Conservation (phyloP, 768 basidiomycete genomes). For the Suillus subaureus region DNA sequence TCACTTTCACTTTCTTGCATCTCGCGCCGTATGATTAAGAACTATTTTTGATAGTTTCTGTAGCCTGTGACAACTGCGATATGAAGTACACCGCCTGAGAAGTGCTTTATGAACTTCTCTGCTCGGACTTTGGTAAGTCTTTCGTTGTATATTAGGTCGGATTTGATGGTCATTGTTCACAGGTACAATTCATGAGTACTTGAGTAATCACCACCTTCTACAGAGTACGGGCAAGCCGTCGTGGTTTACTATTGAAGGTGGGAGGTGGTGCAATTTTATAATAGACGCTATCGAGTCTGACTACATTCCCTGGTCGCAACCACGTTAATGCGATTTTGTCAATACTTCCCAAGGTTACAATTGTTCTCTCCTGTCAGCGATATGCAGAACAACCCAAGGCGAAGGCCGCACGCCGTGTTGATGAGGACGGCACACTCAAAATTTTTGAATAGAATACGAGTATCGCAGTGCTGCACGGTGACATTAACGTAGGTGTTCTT, state of each 20-base stretch:
- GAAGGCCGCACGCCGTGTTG: too few species aligned
- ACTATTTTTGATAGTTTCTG: neutral
- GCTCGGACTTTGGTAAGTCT: slow-evolving; percentile 58
- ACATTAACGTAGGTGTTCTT: slow-evolving; percentile 31
- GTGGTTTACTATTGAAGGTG: too few species aligned
- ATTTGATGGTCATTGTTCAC: neutral
- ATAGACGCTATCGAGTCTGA: too few species aligned
- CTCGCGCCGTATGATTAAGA: too few species aligned
- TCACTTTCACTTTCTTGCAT: neutral
- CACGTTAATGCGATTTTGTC: slow-evolving; percentile 66
- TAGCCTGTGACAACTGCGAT: slow-evolving; percentile 83
- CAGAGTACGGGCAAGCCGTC: slow-evolving; percentile 56
- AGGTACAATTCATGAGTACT: slow-evolving; percentile 55
- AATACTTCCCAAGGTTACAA: slow-evolving; percentile 49
- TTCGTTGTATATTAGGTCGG: slow-evolving; percentile 38
- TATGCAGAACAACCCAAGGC: slow-evolving; percentile 34
- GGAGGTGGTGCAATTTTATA: too few species aligned
- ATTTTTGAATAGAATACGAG: slow-evolving; percentile 56
- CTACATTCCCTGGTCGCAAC: slow-evolving; percentile 43
- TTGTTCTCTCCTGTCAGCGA: slow-evolving; percentile 58
- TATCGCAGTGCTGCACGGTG: too few species aligned
- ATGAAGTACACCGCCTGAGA: slow-evolving; percentile 14
- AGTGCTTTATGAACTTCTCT: slow-evolving; percentile 68
- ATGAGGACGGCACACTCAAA: slow-evolving; percentile 38
- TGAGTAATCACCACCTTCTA: slow-evolving; percentile 63